Evolutionary conservation across 768 basidiomycete species (phyloP).

Genomic region (Trametes meyenii): DNA sequence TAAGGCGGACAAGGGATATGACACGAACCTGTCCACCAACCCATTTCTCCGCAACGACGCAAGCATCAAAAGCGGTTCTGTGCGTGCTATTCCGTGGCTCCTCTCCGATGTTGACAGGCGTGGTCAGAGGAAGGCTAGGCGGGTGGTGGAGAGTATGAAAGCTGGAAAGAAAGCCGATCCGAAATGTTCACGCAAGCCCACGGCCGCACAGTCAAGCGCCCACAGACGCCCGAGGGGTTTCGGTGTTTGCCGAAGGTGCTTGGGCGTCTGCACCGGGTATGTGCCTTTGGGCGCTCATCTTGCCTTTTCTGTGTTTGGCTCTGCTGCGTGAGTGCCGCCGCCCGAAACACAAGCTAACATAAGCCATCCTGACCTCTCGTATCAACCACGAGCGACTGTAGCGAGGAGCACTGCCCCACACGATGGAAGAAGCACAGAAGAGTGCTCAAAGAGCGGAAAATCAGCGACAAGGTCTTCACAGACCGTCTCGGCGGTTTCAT

Average conservation of each 20-base stretch:
- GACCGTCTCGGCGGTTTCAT: too few species aligned
- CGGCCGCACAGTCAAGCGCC: constrained; percentile 8
- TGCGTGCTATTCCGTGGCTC: not conserved
- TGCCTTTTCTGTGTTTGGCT: not conserved
- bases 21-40: constrained; percentile 41
- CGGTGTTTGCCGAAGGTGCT: not conserved
- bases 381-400: too few species aligned
- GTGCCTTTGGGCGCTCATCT: not conserved
- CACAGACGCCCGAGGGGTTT: not conserved
- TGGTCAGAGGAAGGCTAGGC: not conserved
- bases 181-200: constrained; percentile 19
- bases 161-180: not conserved
- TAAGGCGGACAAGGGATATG: not conserved
- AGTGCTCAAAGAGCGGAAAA: too few species aligned
- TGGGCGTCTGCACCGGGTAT: not conserved
- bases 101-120: not conserved
- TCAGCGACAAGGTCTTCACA: too few species aligned
- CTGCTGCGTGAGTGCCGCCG: too few species aligned
- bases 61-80: constrained; percentile 39
- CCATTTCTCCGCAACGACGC: constrained; percentile 41
- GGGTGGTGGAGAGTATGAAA: constrained; percentile 1
- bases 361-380: too few species aligned
- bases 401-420: too few species aligned
- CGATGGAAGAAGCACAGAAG: too few species aligned
- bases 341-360: too few species aligned